A percentile compares a stretch with the other conserved stretches of the same genome.
These are phyloP conservation scores for Batkoa obscura DNA, from an alignment of 371 early-diverging fungal genomes.

Conservation along the genomic window DNA sequence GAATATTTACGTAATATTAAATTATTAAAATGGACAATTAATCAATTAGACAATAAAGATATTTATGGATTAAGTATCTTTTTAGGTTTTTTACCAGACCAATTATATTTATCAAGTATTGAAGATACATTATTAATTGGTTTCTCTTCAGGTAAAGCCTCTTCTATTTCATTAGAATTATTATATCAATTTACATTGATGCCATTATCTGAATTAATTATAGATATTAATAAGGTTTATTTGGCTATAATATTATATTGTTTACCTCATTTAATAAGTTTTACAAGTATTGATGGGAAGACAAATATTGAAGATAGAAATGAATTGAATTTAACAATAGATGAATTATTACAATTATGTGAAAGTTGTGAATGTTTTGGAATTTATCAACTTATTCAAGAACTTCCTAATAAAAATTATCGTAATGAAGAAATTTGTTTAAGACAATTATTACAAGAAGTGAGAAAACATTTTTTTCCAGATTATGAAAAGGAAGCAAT, in stretches of 20 bases:
- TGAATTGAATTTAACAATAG: constrained; percentile 20
- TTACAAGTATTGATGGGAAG: no score
- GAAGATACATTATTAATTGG: constrained; percentile 11
- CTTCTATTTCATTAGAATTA: constrained; percentile 16
- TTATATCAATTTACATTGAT: constrained; percentile 45
- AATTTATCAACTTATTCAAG: constrained; percentile 28
- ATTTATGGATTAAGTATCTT: neutral
- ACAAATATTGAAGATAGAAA: constrained; percentile 11
- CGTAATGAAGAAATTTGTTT: constrained; percentile 53
- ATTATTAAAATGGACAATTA: neutral
- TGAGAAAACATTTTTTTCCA: constrained; percentile 44
- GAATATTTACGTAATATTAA: neutral
- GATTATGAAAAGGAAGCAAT: constrained; percentile 35
- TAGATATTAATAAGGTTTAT: constrained; percentile 10
- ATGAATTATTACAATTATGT: constrained; percentile 24
- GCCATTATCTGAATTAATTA: constrained; percentile 23
- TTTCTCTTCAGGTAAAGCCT: constrained; percentile 2
- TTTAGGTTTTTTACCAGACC: neutral
- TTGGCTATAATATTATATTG: neutral
- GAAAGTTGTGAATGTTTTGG: constrained; percentile 24
- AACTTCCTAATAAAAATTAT: constrained; percentile 44
- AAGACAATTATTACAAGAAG: constrained; percentile 31
- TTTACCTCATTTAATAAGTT: neutral
- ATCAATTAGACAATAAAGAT: neutral
- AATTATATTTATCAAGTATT: neutral